phyloP scores from a whole-genome alignment of 2,329 filamentous ascomycete genomes.

The Sporothrix euskadiensis region DNA sequence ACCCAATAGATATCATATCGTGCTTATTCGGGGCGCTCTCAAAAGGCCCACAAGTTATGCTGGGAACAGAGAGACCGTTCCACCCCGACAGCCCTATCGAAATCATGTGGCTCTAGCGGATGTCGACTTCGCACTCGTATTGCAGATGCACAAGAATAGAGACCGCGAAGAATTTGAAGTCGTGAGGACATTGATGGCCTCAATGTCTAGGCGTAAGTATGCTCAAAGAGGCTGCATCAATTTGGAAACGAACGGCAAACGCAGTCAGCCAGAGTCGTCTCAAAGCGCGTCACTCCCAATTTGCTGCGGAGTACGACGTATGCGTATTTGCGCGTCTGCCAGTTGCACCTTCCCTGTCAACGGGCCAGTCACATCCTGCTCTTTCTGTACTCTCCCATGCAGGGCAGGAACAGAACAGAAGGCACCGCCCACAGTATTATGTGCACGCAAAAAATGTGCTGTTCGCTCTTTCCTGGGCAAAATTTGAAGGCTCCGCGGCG shows the following conservation, averaged over 20 bases:
- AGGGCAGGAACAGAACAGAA: background rate
- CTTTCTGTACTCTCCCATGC: background rate
- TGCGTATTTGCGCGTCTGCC: conserved; percentile 5
- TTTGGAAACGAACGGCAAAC: conserved; percentile 6
- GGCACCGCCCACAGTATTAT: background rate
- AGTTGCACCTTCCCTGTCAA: background rate
- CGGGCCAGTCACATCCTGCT: background rate
- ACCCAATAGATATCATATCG: too few species aligned
- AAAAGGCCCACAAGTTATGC: background rate
- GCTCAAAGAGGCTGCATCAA: background rate
- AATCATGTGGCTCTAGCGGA: background rate
- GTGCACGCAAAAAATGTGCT: background rate
- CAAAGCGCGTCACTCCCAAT: background rate
- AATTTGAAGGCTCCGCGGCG: background rate
- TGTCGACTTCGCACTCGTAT: background rate
- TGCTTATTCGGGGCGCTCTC: background rate
- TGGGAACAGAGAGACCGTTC: background rate
- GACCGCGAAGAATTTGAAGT: background rate
- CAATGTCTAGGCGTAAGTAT: background rate
- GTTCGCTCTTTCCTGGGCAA: background rate
- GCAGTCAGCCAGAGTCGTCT: background rate
- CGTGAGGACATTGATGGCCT: background rate
- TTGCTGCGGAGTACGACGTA: background rate
- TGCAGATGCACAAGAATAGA: background rate
- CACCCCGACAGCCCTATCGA: background rate